A percentile compares a stretch with the other conserved stretches of the same genome.
phyloP scores from a whole-genome alignment of 495 filamentous ascomycete species.

The Penicillium robsamsonii region DNA sequence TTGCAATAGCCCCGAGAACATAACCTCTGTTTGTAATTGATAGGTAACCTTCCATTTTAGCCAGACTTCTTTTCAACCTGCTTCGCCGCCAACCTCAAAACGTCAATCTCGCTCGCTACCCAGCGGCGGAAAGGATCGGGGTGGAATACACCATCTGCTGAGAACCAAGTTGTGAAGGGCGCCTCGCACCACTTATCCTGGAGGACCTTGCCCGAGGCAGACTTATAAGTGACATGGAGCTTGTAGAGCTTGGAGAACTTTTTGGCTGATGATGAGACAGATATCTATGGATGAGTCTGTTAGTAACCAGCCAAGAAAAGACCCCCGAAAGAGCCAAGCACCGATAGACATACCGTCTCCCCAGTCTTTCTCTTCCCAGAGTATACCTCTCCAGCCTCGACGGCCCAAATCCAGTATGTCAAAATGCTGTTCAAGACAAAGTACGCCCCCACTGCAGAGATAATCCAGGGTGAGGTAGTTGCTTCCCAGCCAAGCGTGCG shows the following conservation, averaged over 20 bases:
- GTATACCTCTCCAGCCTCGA: constrained; percentile 82
- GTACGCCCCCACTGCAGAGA: constrained; percentile 73
- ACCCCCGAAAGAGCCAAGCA: background rate
- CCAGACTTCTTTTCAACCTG: constrained; percentile 48
- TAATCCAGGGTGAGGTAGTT: constrained; percentile 70
- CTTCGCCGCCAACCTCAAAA: constrained; percentile 67
- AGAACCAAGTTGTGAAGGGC: constrained; percentile 86
- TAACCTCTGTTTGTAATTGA: background rate
- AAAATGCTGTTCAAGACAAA: constrained; percentile 74
- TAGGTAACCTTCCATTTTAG: background rate
- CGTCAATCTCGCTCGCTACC: constrained; percentile 66
- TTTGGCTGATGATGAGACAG: constrained; percentile 62
- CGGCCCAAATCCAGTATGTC: constrained; percentile 81
- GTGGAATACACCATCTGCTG: constrained; percentile 75
- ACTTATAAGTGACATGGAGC: constrained; percentile 59
- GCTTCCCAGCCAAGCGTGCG: constrained; percentile 84
- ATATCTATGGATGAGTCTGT: constrained; percentile 49
- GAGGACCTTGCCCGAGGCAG: constrained; percentile 42
- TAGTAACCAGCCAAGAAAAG: background rate
- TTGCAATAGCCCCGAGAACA: background rate
- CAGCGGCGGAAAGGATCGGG: constrained; percentile 79
- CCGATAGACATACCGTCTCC: constrained; percentile 45
- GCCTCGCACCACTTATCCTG: constrained; percentile 56
- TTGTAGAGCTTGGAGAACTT: constrained; percentile 81
- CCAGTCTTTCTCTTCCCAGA: constrained; percentile 59